phyloP scores from a whole-genome alignment of 2,329 filamentous ascomycete genomes.

The Botrytis byssoidea region DNA sequence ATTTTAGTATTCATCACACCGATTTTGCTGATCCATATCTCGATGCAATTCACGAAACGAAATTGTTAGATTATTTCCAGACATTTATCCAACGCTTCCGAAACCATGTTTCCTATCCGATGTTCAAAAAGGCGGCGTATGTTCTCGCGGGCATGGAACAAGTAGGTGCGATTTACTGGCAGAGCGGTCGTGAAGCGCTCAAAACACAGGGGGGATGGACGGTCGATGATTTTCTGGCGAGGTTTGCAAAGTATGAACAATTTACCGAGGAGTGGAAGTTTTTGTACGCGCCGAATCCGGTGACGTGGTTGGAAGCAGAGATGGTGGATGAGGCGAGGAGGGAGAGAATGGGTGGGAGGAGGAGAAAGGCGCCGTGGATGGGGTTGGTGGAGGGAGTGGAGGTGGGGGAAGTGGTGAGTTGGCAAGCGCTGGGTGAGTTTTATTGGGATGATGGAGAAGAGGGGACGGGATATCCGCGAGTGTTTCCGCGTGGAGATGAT shows the following conservation, averaged over 20 bases:
- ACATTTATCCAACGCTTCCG: not conserved
- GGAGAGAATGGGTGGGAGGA: not conserved
- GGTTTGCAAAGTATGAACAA: not conserved
- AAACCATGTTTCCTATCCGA: not conserved
- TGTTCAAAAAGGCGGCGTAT: not conserved
- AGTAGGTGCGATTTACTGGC: not conserved
- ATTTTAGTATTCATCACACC: not conserved
- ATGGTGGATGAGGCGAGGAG: not conserved
- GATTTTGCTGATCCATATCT: not conserved
- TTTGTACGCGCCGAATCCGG: not conserved
- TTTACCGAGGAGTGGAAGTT: constrained; percentile 3
- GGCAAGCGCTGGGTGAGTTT: not conserved
- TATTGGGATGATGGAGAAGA: not conserved
- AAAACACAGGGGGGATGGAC: not conserved
- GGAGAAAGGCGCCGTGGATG: not conserved
- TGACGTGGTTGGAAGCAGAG: not conserved
- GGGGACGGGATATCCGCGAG: not conserved
- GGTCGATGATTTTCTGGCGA: not conserved
- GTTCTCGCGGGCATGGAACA: not conserved
- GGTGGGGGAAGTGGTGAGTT: not conserved
- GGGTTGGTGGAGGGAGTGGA: not conserved
- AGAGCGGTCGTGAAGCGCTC: not conserved
- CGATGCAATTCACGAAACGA: not conserved
- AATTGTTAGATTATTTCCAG: not conserved
- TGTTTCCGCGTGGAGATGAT: not conserved